Conservation (phyloP, 768 basidiomycete species). For the Cubamyces sp. region DNA sequence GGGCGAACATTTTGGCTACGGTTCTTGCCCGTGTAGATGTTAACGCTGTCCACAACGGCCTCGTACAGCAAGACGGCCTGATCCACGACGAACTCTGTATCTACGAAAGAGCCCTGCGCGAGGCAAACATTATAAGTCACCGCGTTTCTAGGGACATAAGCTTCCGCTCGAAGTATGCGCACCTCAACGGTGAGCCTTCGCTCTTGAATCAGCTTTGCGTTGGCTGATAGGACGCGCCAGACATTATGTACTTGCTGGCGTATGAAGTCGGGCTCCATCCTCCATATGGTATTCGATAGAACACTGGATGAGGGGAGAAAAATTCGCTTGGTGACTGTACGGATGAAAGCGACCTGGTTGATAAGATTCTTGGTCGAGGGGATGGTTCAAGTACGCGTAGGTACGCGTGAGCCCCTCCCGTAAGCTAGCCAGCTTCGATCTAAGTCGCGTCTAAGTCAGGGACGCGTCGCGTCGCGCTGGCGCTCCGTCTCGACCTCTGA, state of each 20-base stretch:
- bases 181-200: constrained; percentile 6
- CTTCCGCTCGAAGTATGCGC: not conserved
- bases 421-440: not conserved
- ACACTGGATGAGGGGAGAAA: too few species aligned
- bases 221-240: constrained; percentile 7
- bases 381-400: not conserved
- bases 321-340: too few species aligned
- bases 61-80: constrained; percentile 3
- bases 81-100: not conserved
- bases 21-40: not conserved
- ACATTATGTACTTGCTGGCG: constrained; percentile 13
- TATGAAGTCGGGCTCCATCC: constrained; percentile 10
- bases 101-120: constrained; percentile 1
- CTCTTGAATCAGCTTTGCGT: constrained; percentile 8
- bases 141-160: not conserved
- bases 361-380: too few species aligned
- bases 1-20: not conserved
- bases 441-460: constrained; percentile 2
- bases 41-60: constrained; percentile 4
- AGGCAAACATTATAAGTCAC: too few species aligned
- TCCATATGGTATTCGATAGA: too few species aligned
- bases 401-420: not conserved
- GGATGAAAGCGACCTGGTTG: too few species aligned
- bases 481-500: not conserved
- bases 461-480: constrained; percentile 11